phyloP scores from a whole-genome alignment of 257 asterid species.

The Schizonepeta tenuifolia region DNA sequence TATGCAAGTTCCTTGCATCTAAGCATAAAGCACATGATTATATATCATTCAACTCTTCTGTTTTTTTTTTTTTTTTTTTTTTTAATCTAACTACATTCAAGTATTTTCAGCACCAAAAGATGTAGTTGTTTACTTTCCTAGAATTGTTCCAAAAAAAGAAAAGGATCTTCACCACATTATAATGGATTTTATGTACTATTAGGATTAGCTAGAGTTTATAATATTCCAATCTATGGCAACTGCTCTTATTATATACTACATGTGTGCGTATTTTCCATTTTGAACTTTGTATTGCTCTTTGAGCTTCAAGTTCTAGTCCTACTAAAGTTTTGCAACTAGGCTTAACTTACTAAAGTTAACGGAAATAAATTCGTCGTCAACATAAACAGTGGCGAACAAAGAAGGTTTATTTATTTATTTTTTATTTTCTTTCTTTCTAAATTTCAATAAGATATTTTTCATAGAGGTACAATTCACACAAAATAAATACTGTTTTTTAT shows the following conservation, averaged over 20 bases:
- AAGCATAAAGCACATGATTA: background rate
- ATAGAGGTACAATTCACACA: no score
- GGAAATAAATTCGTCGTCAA: no score
- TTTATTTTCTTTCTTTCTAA: no score
- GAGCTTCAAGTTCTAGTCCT: background rate
- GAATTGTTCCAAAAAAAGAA: background rate
- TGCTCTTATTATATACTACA: background rate
- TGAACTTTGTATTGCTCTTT: background rate
- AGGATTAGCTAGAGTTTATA: background rate
- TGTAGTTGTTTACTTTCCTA: background rate
- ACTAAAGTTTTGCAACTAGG: background rate
- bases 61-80: no score
- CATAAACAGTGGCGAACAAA: no score
- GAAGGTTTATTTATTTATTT: no score
- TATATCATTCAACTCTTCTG: background rate
- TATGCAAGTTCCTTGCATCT: conserved; percentile 16
- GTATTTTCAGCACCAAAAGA: background rate
- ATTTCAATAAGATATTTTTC: no score
- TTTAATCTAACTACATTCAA: background rate
- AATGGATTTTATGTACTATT: background rate
- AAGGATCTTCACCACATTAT: background rate
- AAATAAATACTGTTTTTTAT: no score
- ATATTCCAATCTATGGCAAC: background rate
- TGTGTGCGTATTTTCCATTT: background rate
- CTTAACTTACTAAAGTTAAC: no score